Evolutionary conservation across 495 filamentous ascomycete species (phyloP).

Genomic region (Antarctomyces pellizariae): DNA sequence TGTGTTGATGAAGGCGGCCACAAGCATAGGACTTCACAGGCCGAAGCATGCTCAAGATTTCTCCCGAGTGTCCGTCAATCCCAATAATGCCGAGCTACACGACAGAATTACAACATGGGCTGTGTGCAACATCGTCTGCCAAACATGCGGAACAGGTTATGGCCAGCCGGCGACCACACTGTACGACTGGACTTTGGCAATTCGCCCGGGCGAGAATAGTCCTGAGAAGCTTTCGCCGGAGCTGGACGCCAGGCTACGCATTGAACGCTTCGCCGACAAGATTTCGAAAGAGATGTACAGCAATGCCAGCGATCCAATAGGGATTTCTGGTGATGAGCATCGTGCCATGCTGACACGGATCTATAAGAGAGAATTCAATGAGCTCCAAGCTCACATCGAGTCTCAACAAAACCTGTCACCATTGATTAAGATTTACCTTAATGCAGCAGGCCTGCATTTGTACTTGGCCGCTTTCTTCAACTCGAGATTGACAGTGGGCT

Average conservation of each 20-base stretch:
- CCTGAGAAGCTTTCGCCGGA: constrained; percentile 44
- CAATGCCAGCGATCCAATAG: constrained; percentile 51
- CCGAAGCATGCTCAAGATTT: constrained; percentile 84
- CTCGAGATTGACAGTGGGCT: constrained; percentile 45
- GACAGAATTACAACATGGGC: constrained; percentile 83
- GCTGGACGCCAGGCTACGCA: constrained; percentile 43
- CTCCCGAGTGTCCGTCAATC: constrained; percentile 54
- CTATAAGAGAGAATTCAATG: constrained; percentile 29
- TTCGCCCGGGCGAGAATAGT: constrained; percentile 34
- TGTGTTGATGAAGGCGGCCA: constrained; percentile 81
- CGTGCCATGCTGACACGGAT: constrained; percentile 39
- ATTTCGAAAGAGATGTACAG: constrained; percentile 71
- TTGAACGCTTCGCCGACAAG: constrained; percentile 67
- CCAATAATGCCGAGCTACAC: constrained; percentile 63
- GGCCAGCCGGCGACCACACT: constrained; percentile 74
- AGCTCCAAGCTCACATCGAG: constrained; percentile 26
- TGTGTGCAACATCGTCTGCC: constrained; percentile 79
- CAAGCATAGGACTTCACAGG: constrained; percentile 74
- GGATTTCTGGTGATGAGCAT: constrained; percentile 45
- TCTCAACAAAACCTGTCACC: constrained; percentile 26
- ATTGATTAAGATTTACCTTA: constrained; percentile 49
- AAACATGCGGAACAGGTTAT: constrained; percentile 74
- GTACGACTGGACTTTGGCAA: constrained; percentile 66
- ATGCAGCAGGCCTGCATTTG: constrained; percentile 60
- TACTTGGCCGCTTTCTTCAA: constrained; percentile 79